Evolutionary conservation across 495 filamentous ascomycete species (phyloP).

Genomic region (Aspergillus asperescens): DNA sequence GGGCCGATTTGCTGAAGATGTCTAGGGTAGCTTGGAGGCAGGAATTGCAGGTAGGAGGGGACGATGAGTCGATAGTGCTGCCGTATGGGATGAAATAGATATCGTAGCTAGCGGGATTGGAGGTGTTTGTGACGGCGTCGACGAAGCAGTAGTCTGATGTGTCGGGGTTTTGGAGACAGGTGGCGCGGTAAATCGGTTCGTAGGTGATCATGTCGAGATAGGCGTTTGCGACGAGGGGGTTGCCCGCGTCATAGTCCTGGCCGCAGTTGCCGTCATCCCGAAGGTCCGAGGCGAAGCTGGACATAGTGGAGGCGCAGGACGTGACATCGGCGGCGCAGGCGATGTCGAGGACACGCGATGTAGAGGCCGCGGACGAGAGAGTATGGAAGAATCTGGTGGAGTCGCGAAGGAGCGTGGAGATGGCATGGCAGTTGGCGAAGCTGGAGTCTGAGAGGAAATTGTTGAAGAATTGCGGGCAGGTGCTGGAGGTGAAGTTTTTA

Average conservation of each 20-base stretch:
- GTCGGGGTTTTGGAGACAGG: constrained; percentile 58
- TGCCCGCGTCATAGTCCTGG: constrained; percentile 57
- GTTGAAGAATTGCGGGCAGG: constrained; percentile 65
- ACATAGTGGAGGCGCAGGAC: constrained; percentile 56
- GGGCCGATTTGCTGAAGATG: constrained; percentile 57
- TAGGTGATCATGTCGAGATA: constrained; percentile 71
- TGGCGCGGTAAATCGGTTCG: constrained; percentile 67
- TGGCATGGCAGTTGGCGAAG: constrained; percentile 64
- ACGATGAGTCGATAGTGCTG: constrained; percentile 54
- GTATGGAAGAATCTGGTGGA: constrained; percentile 74
- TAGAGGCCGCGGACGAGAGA: constrained; percentile 55
- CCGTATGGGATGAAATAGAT: constrained; percentile 84
- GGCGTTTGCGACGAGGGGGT: constrained; percentile 66
- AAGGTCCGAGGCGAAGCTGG: constrained; percentile 53
- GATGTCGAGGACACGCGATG: constrained; percentile 65
- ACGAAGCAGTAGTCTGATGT: constrained; percentile 60
- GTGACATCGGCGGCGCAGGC: constrained; percentile 60
- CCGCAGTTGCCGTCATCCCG: constrained; percentile 58
- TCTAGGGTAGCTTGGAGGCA: constrained; percentile 68
- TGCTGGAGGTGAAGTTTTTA: constrained; percentile 58
- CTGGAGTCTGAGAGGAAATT: constrained; percentile 56
- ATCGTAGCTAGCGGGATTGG: constrained; percentile 61
- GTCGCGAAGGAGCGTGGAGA: constrained; percentile 69
- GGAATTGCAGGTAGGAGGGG: constrained; percentile 60
- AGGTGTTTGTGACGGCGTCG: constrained; percentile 71